Evolutionary conservation across 2,329 filamentous ascomycete species (phyloP).

Genomic region (Metarhizium robertsii): DNA sequence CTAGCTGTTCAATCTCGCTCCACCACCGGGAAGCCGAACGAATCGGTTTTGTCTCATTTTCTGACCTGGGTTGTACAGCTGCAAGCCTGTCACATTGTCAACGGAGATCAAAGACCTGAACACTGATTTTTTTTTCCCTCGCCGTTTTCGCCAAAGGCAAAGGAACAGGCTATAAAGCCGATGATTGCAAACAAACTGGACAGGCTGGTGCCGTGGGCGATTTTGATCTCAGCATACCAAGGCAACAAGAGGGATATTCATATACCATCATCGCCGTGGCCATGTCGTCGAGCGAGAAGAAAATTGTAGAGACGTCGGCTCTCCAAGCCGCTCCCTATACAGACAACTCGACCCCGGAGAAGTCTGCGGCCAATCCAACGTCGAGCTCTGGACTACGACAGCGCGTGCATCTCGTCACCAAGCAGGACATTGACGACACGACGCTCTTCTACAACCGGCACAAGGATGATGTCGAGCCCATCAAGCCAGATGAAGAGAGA

Average conservation of each 20-base stretch:
- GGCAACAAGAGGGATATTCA: not conserved
- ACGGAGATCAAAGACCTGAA: too few species aligned
- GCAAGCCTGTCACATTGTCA: too few species aligned
- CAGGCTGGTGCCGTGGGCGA: too few species aligned
- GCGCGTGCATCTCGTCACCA: slow-evolving; percentile 7
- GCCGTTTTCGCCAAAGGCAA: too few species aligned
- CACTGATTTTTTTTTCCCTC: too few species aligned
- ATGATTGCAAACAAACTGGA: too few species aligned
- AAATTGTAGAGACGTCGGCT: not conserved
- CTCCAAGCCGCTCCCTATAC: not conserved
- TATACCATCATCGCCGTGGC: not conserved
- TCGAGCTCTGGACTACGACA: not conserved
- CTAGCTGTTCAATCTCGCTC: not conserved
- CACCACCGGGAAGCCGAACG: not conserved
- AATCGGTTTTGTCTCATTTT: not conserved
- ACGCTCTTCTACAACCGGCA: slow-evolving; percentile 15
- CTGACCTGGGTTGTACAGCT: too few species aligned
- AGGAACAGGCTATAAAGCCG: too few species aligned
- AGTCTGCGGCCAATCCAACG: not conserved
- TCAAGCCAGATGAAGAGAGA: slow-evolving; percentile 5
- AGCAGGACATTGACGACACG: slow-evolving; percentile 13
- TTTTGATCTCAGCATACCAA: too few species aligned
- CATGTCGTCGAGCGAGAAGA: not conserved
- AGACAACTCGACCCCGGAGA: not conserved
- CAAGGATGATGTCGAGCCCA: slow-evolving; percentile 7